These are phyloP conservation scores for Vicia villosa DNA, from an alignment of 306 rosid genomes.

Conservation along the genomic window DNA sequence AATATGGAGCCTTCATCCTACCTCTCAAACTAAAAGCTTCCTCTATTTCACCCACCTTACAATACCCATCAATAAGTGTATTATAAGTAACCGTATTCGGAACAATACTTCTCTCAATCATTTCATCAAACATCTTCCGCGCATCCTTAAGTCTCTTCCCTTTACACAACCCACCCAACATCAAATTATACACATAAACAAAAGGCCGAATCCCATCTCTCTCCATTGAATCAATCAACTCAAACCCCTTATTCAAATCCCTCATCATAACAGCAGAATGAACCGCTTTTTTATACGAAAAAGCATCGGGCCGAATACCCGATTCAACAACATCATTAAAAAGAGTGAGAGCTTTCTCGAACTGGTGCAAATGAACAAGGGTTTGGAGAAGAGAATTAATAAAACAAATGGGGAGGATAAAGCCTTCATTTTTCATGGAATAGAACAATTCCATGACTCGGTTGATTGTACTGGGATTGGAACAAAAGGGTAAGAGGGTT, in stretches of 20 bases:
- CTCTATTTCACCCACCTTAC: constrained; percentile 64
- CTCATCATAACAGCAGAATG: constrained; percentile 64
- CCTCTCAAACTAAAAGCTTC: constrained; percentile 61
- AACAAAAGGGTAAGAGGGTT: constrained; percentile 54
- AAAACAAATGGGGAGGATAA: constrained; percentile 51
- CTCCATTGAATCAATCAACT: constrained; percentile 55
- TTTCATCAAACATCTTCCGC: constrained; percentile 70
- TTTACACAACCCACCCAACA: constrained; percentile 60
- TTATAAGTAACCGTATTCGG: constrained; percentile 71
- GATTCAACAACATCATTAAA: constrained; percentile 54
- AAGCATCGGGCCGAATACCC: constrained; percentile 51
- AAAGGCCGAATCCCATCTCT: constrained; percentile 42
- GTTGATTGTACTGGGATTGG: constrained; percentile 43
- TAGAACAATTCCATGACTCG: constrained; percentile 52
- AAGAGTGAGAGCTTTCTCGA: constrained; percentile 40
- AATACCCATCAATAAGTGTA: constrained; percentile 69
- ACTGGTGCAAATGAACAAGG: constrained; percentile 46
- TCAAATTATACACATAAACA: constrained; percentile 60
- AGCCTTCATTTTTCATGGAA: constrained; percentile 53
- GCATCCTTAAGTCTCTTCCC: constrained; percentile 58
- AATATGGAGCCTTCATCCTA: constrained; percentile 59
- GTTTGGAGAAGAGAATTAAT: constrained; percentile 51
- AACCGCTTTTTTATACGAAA: constrained; percentile 60
- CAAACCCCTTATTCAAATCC: constrained; percentile 49
- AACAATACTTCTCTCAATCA: constrained; percentile 39